Evolutionary conservation across 2,329 filamentous ascomycete species (phyloP).

Genomic region (Aspergillus ustus): DNA sequence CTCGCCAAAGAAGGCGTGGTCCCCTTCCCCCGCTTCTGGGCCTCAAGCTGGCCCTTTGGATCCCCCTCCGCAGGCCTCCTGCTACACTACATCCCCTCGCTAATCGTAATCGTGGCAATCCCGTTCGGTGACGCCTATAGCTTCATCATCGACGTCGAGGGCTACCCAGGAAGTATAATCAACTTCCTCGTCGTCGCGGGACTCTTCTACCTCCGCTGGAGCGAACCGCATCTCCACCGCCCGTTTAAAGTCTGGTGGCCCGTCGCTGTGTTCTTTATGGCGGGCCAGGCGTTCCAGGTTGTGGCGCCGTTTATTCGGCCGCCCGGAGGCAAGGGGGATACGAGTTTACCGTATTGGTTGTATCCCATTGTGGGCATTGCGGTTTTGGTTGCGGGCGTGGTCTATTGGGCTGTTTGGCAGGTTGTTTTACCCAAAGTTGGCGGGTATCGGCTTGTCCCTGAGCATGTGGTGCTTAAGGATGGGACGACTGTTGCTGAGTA

Average conservation of each 20-base stretch:
- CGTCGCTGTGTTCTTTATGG: constrained; percentile 9
- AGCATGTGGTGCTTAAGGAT: constrained; percentile 10
- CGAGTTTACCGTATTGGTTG: constrained; percentile 9
- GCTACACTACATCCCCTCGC: constrained; percentile 26
- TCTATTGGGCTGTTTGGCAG: constrained; percentile 6
- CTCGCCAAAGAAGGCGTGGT: constrained; percentile 31
- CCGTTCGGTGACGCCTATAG: constrained; percentile 30
- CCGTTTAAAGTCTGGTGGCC: constrained; percentile 10
- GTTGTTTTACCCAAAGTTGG: neutral
- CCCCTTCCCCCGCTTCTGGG: constrained; percentile 28
- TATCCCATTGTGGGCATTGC: constrained; percentile 1
- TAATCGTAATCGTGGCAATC: constrained; percentile 30
- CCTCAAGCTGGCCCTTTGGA: constrained; percentile 29
- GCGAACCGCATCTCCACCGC: neutral
- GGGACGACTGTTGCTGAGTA: constrained; percentile 7
- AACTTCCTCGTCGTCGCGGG: constrained; percentile 6
- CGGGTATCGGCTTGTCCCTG: neutral
- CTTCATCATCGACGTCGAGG: constrained; percentile 27
- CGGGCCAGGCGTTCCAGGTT: constrained; percentile 7
- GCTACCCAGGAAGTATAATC: neutral
- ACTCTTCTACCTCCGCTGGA: constrained; percentile 3
- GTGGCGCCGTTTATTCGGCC: constrained; percentile 10
- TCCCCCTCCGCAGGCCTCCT: constrained; percentile 24
- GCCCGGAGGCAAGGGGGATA: constrained; percentile 6
- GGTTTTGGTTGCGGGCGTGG: neutral